phyloP scores from a whole-genome alignment of 495 filamentous ascomycete species.

The Lasiosphaeria miniovina region DNA sequence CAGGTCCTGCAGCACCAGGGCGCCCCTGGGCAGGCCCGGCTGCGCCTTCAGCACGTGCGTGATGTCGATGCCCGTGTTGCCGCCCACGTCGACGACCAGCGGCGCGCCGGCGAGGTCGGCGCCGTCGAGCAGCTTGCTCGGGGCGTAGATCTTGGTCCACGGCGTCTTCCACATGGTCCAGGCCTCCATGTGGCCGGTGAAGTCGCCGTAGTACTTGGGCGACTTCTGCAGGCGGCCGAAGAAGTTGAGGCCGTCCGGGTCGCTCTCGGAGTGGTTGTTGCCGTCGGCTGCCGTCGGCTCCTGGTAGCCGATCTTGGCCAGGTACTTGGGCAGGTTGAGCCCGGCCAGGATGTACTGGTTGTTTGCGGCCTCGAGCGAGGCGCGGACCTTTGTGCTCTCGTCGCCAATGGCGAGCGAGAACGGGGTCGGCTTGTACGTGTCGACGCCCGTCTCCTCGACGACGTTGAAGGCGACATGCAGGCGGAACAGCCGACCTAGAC shows the following conservation, averaged over 20 bases:
- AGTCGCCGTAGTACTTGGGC: conserved; percentile 12
- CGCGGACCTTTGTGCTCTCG: conserved; percentile 8
- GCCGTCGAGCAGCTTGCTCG: conserved; percentile 2
- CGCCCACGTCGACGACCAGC: conserved; percentile 48
- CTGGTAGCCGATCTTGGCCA: conserved; percentile 19
- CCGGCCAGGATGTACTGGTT: conserved; percentile 7
- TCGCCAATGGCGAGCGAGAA: conserved; percentile 10
- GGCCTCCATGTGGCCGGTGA: conserved; percentile 28
- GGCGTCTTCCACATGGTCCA: conserved; percentile 25
- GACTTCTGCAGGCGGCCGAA: conserved; percentile 18
- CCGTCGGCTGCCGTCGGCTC: conserved; percentile 24
- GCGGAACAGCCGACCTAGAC: conserved; percentile 9
- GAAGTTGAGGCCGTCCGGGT: conserved; percentile 23
- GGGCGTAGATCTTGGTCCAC: conserved; percentile 28
- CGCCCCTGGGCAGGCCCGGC: conserved; percentile 29
- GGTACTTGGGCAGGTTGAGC: conserved; percentile 22
- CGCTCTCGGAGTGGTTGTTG: conserved; percentile 20
- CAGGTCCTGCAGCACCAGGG: conserved; percentile 47
- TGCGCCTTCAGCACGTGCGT: conserved; percentile 33
- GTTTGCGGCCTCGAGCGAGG: conserved; percentile 6
- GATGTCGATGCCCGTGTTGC: conserved; percentile 44
- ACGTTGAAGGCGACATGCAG: conserved; percentile 7
- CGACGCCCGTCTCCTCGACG: conserved; percentile 2
- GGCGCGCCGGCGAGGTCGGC: conserved; percentile 23
- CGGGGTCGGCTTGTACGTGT: conserved; percentile 9